Conservation (phyloP, 495 filamentous ascomycete species). For the Daldinia caldariorum region DNA sequence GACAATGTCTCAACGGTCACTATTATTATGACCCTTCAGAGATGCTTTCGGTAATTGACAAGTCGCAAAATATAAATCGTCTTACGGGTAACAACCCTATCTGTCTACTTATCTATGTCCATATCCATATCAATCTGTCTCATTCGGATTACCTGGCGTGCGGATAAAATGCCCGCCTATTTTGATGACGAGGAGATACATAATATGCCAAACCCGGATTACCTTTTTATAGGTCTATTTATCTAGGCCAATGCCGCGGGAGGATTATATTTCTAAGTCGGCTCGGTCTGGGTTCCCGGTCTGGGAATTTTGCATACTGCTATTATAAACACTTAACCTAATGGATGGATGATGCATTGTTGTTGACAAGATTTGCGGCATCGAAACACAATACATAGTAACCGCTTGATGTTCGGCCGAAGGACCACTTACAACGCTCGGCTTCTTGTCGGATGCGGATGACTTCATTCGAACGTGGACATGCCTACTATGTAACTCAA, state of each 20-base stretch:
- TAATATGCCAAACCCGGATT: constrained; percentile 1
- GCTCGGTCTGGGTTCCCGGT: background rate
- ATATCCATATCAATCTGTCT: background rate
- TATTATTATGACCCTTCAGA: background rate
- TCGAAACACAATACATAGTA: background rate
- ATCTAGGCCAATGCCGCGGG: constrained; percentile 1
- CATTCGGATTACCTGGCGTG: background rate
- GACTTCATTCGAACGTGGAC: constrained; percentile 12
- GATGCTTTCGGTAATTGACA: background rate
- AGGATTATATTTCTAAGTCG: constrained; percentile 1
- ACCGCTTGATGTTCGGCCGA: background rate
- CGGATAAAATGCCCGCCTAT: background rate
- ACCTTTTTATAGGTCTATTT: constrained; percentile 1
- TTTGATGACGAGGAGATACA: background rate
- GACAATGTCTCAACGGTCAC: background rate
- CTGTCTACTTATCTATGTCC: too few relatives aligned
- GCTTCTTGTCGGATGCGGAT: constrained; percentile 5
- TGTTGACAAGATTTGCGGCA: background rate
- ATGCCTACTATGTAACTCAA: constrained; percentile 4
- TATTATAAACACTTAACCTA: background rate
- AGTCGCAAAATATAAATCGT: background rate
- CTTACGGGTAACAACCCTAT: too few relatives aligned
- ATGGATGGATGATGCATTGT: too few relatives aligned
- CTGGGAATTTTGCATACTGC: background rate
- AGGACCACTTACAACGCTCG: background rate